Evolutionary conservation across 2,329 filamentous ascomycete genomes (phyloP).

Genomic region (Chaetomiaceae sp.): DNA sequence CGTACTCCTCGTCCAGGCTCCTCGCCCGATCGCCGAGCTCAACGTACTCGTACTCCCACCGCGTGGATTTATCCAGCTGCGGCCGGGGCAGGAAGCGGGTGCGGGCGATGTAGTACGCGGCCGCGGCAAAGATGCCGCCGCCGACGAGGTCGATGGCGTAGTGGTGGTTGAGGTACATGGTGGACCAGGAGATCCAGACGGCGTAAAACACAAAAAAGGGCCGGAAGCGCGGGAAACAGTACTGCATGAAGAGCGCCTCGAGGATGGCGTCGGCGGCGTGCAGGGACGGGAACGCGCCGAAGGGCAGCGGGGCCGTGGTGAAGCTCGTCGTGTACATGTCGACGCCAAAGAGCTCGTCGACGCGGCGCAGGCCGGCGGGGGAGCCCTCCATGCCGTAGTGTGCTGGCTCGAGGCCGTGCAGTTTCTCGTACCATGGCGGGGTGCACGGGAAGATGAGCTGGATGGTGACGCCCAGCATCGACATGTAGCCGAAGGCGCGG

Average conservation of each 20-base stretch:
- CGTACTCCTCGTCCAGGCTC: slow-evolving; percentile 43
- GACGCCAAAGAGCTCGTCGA: slow-evolving; percentile 85
- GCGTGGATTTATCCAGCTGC: slow-evolving; percentile 78
- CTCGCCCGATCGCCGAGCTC: slow-evolving; percentile 64
- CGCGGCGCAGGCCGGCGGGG: slow-evolving; percentile 80
- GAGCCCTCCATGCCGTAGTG: slow-evolving; percentile 89
- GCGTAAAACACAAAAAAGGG: slow-evolving; percentile 79
- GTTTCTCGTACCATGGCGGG: slow-evolving; percentile 94
- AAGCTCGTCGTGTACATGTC: slow-evolving; percentile 93
- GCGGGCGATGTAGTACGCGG: slow-evolving; percentile 78
- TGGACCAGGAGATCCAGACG: slow-evolving; percentile 96
- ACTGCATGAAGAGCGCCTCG: slow-evolving; percentile 87
- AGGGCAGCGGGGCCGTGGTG: slow-evolving; percentile 83
- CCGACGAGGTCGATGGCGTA: slow-evolving; percentile 90
- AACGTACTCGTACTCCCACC: slow-evolving; percentile 95
- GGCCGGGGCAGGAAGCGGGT: slow-evolving; percentile 75
- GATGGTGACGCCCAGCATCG: slow-evolving; percentile 78
- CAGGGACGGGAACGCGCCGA: slow-evolving; percentile 90
- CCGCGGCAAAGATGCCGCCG: slow-evolving; percentile 72
- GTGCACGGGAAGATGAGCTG: slow-evolving; percentile 91
- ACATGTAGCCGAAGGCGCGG: slow-evolving; percentile 87
- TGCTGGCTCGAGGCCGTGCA: slow-evolving; percentile 83
- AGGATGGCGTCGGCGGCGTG: slow-evolving; percentile 87
- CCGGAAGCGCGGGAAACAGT: slow-evolving; percentile 80
- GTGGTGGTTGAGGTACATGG: slow-evolving; percentile 97